Evolutionary conservation across 345 rosid genomes (phyloP).

Genomic region (Populus deltoides): DNA sequence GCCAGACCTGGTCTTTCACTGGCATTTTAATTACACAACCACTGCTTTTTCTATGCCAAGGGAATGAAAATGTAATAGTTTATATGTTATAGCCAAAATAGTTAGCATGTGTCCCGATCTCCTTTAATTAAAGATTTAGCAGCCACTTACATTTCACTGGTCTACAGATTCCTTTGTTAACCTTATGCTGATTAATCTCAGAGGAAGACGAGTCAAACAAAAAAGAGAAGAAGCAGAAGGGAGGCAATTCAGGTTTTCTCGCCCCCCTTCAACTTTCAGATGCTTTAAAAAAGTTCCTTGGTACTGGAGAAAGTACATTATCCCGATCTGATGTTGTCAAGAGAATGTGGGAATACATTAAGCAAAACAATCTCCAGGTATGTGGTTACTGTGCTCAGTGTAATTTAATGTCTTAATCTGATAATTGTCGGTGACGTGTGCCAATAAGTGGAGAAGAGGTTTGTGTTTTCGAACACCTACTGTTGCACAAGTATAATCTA

Average conservation of each 20-base stretch:
- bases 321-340: constrained; percentile 18
- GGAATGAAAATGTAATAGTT: neutral
- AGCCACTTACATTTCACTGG: neutral
- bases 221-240: constrained; percentile 19
- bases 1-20: neutral
- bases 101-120: neutral
- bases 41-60: neutral
- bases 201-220: constrained; percentile 8
- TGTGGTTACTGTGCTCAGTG: neutral
- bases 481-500: neutral
- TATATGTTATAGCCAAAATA: neutral
- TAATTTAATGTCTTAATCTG: neutral
- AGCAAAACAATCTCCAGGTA: constrained; percentile 25
- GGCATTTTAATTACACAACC: neutral
- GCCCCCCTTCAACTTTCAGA: constrained; percentile 25
- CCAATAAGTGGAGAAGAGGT: neutral
- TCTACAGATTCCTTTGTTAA: neutral
- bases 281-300: constrained; percentile 18
- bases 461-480: neutral
- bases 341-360: constrained; percentile 25
- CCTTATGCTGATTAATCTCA: neutral
- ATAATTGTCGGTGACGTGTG: neutral
- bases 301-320: constrained; percentile 19
- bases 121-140: neutral
- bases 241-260: constrained; percentile 20